Percentiles rank a stretch among this genome's conserved stretches.
Conservation (phyloP, 306 rosid genomes). For the Mimosa pudica region DNA sequence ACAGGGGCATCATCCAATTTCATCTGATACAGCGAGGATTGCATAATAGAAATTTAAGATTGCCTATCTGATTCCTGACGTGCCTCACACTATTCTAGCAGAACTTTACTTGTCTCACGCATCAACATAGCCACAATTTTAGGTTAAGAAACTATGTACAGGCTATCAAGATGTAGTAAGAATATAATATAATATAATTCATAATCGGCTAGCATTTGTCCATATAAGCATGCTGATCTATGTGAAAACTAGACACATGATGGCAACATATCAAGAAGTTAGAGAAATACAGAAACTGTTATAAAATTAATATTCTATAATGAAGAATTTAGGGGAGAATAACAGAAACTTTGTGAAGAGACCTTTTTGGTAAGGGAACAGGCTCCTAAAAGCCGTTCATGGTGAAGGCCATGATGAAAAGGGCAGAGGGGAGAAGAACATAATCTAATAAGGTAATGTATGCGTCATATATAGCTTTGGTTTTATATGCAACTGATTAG, state of each 20-base stretch:
- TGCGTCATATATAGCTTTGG: background rate
- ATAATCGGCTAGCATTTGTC: background rate
- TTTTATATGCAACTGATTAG: background rate
- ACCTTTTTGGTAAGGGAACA: background rate
- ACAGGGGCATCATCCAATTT: too few species aligned
- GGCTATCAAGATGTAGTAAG: background rate
- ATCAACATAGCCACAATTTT: background rate
- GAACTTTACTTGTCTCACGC: background rate
- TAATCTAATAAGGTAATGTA: background rate
- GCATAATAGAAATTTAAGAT: constrained; percentile 9
- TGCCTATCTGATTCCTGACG: constrained; percentile 1
- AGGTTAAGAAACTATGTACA: background rate
- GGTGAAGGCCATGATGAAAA: background rate
- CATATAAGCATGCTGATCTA: background rate
- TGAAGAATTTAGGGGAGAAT: too few species aligned
- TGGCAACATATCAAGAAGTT: background rate
- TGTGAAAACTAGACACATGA: background rate
- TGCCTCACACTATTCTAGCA: background rate
- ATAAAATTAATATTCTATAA: too few species aligned
- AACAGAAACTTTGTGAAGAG: background rate
- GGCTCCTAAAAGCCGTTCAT: background rate
- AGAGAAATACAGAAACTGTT: background rate
- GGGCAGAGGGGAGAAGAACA: background rate
- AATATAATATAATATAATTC: background rate
- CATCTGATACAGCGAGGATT: constrained; percentile 12